Conservation (phyloP, 257 asterid species). For the Catharanthus roseus region DNA sequence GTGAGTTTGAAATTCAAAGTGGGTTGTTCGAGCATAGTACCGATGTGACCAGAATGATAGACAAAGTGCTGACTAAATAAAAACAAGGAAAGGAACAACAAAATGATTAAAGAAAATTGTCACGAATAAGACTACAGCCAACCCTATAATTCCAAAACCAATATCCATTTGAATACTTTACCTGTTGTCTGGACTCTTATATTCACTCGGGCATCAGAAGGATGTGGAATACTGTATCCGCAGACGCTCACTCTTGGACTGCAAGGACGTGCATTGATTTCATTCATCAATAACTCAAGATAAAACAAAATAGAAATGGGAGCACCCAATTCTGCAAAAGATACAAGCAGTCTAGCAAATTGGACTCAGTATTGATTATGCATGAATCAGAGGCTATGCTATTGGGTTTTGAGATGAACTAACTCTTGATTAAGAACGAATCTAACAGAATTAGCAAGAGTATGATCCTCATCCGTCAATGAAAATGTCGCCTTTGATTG, state of each 20-base stretch:
- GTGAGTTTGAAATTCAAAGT: background rate
- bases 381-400: too few relatives aligned
- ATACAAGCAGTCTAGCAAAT: background rate
- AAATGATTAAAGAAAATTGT: background rate
- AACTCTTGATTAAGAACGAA: conserved; percentile 83
- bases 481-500: conserved; percentile 73
- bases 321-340: background rate
- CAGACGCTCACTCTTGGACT: conserved; percentile 79
- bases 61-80: background rate
- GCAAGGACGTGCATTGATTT: conserved; percentile 25
- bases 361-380: background rate
- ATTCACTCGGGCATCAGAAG: conserved; percentile 86
- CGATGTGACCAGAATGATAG: background rate
- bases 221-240: conserved; percentile 97
- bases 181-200: conserved; percentile 93
- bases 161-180: conserved; percentile 19
- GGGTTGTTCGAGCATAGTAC: background rate
- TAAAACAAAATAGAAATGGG: background rate
- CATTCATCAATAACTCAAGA: background rate
- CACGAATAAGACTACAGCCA: background rate
- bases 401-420: conserved; percentile 17
- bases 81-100: background rate
- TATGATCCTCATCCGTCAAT: conserved; percentile 75
- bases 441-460: conserved; percentile 79
- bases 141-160: background rate